phyloP scores from a whole-genome alignment of 176 grass and related monocot genomes.

The Triticum dicoccoides region DNA sequence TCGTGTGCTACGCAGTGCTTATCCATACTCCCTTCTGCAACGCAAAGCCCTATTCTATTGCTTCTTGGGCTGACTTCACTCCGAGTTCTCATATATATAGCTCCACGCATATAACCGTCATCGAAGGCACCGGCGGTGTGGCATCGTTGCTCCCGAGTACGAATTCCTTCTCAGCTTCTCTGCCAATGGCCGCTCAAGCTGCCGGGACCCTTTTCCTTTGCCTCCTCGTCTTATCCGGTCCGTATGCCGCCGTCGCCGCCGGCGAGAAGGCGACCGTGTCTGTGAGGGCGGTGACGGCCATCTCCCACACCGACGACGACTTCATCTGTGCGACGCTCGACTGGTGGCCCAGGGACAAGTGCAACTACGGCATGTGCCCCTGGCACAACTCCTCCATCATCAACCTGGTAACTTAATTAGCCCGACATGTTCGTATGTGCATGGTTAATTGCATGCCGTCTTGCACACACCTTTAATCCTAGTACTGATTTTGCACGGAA shows the following conservation, averaged over 20 bases:
- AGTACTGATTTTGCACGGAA: not conserved
- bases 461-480: not conserved
- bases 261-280: slow-evolving; percentile 27
- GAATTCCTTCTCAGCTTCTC: not conserved
- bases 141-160: not conserved
- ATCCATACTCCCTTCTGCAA: not conserved
- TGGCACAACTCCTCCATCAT: slow-evolving; percentile 54
- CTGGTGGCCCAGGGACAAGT: slow-evolving; percentile 74
- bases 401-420: slow-evolving; percentile 40
- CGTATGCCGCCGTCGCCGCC: not conserved
- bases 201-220: not conserved
- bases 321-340: slow-evolving; percentile 57
- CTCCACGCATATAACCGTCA: slow-evolving; percentile 9
- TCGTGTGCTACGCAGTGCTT: not conserved
- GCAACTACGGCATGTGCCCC: slow-evolving; percentile 50
- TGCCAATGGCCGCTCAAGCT: not conserved
- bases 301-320: slow-evolving; percentile 41
- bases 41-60: not conserved
- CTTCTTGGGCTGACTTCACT: not conserved
- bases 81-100: not conserved
- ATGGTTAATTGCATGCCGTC: not conserved
- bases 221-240: not conserved
- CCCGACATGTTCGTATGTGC: not conserved
- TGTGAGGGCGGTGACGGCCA: slow-evolving; percentile 31
- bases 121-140: not conserved